phyloP scores from a whole-genome alignment of 306 rosid species.

The Sindora glabra region DNA sequence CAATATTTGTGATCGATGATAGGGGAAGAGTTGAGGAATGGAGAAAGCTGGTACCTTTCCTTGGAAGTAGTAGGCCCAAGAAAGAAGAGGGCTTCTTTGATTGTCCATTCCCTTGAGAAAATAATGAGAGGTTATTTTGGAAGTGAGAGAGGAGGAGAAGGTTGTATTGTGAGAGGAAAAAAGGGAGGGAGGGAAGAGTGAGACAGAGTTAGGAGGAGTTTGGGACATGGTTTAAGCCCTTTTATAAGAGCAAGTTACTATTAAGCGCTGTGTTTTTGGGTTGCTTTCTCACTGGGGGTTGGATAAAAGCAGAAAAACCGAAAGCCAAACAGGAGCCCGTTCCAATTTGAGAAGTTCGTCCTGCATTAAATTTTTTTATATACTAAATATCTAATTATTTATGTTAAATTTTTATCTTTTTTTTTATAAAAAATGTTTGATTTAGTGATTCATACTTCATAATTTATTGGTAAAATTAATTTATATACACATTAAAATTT shows the following conservation, averaged over 20 bases:
- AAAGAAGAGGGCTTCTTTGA: slow-evolving; percentile 52
- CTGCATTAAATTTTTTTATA: no score
- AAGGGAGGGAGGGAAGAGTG: background rate
- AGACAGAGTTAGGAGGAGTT: slow-evolving; percentile 29
- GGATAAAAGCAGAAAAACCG: no score
- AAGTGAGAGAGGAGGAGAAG: background rate
- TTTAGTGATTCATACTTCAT: no score
- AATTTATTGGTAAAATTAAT: no score
- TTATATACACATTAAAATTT: no score
- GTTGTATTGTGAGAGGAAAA: background rate
- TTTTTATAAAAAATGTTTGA: no score
- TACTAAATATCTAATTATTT: no score
- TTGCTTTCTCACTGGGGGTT: slow-evolving; percentile 23
- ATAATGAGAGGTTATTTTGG: background rate
- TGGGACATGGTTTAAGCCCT: slow-evolving; percentile 22
- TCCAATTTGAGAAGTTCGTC: no score
- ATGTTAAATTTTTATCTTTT: no score
- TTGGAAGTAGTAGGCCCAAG: slow-evolving; percentile 55
- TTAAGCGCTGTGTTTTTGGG: slow-evolving; percentile 9
- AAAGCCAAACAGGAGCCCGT: no score
- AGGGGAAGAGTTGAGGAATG: background rate
- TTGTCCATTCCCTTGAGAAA: slow-evolving; percentile 45
- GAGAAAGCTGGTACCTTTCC: slow-evolving; percentile 53
- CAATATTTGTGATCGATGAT: background rate
- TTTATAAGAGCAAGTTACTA: slow-evolving; percentile 43